phyloP scores from a whole-genome alignment of 805 yeast genomes.

The Kuraishia borneana region DNA sequence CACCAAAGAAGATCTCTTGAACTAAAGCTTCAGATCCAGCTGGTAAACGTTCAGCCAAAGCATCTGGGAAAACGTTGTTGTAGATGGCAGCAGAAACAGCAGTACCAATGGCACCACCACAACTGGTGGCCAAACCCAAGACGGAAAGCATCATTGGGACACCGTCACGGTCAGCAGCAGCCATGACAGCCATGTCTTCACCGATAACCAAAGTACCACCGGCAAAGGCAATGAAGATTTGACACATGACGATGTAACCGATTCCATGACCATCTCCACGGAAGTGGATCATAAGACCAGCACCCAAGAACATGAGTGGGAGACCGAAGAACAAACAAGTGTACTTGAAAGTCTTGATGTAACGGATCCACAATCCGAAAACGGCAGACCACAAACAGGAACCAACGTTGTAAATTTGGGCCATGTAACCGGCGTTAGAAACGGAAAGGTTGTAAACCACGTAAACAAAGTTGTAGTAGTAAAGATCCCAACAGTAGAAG shows the following conservation, averaged over 20 bases:
- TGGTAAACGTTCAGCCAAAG: constrained; percentile 16
- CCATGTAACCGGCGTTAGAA: constrained; percentile 14
- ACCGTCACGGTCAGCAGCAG: constrained; percentile 29
- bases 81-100: constrained; percentile 28
- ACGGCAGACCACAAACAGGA: constrained; percentile 12
- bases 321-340: constrained; percentile 11
- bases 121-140: constrained; percentile 19
- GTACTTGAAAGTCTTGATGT: constrained; percentile 11
- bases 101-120: constrained; percentile 27
- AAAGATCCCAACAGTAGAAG: constrained; percentile 14
- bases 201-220: constrained; percentile 24
- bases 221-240: constrained; percentile 25
- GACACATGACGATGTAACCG: constrained; percentile 16
- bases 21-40: constrained; percentile 7
- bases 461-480: constrained; percentile 10
- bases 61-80: constrained; percentile 16
- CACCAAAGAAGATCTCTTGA: constrained; percentile 10
- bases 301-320: constrained; percentile 11
- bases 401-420: constrained; percentile 13
- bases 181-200: constrained; percentile 21
- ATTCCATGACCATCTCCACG: constrained; percentile 10
- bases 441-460: constrained; percentile 12
- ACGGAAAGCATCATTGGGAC: constrained; percentile 27
- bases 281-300: constrained; percentile 16
- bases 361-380: constrained; percentile 11